phyloP scores from a whole-genome alignment of 106 monocot species.

The Allium fistulosum region DNA sequence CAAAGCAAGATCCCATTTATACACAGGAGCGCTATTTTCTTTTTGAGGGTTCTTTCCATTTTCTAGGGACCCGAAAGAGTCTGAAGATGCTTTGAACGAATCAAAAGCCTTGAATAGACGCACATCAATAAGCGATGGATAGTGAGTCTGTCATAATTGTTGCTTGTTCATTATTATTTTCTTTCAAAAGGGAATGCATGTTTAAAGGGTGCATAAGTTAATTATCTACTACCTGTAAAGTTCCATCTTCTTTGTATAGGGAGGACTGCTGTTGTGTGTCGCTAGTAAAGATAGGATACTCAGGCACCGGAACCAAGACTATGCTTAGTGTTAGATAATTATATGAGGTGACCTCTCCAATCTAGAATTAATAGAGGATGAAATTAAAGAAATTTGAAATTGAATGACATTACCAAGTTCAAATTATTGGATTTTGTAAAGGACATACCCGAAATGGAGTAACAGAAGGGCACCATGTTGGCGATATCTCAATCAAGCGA shows the following conservation, averaged over 20 bases:
- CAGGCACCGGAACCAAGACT: constrained; percentile 49
- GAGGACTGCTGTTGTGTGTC: constrained; percentile 20
- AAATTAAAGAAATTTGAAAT: neutral
- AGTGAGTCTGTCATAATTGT: constrained; percentile 45
- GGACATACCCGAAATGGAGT: constrained; percentile 72
- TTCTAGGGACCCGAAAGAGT: neutral
- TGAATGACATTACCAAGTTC: neutral
- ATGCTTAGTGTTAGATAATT: constrained; percentile 38
- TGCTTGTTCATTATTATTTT: neutral
- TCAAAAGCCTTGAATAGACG: constrained; percentile 37
- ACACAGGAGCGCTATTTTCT: neutral
- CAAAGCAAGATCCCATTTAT: constrained; percentile 1
- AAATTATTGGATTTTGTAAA: neutral
- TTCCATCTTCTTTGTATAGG: constrained; percentile 78
- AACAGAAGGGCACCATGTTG: constrained; percentile 87
- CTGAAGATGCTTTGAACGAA: neutral
- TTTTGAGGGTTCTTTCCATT: neutral
- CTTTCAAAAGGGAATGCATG: neutral
- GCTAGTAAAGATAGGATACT: constrained; percentile 33
- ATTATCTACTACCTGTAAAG: constrained; percentile 57
- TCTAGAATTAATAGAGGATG: constrained; percentile 32
- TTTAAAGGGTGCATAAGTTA: neutral
- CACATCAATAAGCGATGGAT: constrained; percentile 65
- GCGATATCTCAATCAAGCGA: constrained; percentile 79
- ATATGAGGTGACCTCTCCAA: constrained; percentile 72